Evolutionary conservation across 176 grass and related monocot species (phyloP).

Genomic region (Ampelocalamus luodianensis): DNA sequence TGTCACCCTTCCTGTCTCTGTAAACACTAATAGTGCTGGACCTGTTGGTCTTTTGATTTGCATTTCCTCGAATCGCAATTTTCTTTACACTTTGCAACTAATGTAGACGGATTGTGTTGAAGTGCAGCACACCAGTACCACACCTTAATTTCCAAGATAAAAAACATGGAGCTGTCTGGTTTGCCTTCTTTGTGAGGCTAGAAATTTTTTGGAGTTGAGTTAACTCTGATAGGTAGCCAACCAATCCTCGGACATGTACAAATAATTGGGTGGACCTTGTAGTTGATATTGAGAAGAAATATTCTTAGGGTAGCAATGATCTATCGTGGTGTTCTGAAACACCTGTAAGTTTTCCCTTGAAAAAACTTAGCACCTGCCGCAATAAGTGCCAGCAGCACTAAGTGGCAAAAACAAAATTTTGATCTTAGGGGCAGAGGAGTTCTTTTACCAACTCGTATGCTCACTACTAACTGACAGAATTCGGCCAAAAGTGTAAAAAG

Average conservation of each 20-base stretch:
- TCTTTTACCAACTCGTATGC: not conserved
- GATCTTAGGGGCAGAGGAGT: slow-evolving; percentile 5
- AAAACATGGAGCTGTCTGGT: not conserved
- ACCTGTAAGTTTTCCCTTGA: not conserved
- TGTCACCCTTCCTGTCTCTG: not conserved
- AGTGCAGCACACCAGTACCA: no score
- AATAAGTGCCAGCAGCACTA: not conserved
- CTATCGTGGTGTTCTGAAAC: not conserved
- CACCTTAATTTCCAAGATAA: no score
- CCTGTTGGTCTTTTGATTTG: not conserved
- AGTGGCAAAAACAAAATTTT: slow-evolving; percentile 7
- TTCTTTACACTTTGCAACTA: not conserved
- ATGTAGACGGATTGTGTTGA: no score
- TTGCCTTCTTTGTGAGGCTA: not conserved
- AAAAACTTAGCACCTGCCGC: not conserved
- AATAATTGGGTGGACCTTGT: not conserved
- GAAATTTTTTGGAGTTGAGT: not conserved
- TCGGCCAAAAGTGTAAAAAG: not conserved
- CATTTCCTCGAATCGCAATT: not conserved
- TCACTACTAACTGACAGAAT: not conserved
- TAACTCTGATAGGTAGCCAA: not conserved
- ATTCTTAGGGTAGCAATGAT: not conserved
- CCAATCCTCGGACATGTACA: not conserved
- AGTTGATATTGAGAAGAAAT: not conserved
- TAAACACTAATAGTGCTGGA: not conserved